These are phyloP conservation scores for Naumovozyma castellii DNA, from an alignment of 805 yeast species.

Conservation along the genomic window DNA sequence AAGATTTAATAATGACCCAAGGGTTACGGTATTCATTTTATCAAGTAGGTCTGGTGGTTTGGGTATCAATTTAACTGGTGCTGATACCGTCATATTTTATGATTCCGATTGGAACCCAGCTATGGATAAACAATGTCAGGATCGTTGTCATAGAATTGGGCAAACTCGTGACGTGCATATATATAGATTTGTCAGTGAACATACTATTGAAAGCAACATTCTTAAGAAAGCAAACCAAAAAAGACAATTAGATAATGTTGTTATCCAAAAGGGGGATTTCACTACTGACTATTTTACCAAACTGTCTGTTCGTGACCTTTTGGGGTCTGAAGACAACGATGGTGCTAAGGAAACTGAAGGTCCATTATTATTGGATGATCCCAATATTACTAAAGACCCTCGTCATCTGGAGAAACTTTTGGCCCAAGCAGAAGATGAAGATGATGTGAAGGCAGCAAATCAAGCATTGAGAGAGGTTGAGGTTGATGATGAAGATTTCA, in stretches of 20 bases:
- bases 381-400: constrained; percentile 28
- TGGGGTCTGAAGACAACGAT: constrained; percentile 42
- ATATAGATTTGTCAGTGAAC: constrained; percentile 90
- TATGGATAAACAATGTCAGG: constrained; percentile 98
- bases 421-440: constrained; percentile 93
- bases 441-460: constrained; percentile 80
- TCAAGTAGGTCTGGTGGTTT: constrained; percentile 97
- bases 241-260: constrained; percentile 85
- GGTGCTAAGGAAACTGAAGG: constrained; percentile 30
- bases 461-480: constrained; percentile 75
- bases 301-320: constrained; percentile 73
- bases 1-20: constrained; percentile 75
- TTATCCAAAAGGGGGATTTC: constrained; percentile 95
- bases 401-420: constrained; percentile 49
- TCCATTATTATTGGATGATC: constrained; percentile 25
- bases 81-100: constrained; percentile 95
- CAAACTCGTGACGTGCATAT: constrained; percentile 97
- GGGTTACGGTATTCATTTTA: constrained; percentile 81
- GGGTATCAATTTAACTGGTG: constrained; percentile 96
- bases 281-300: constrained; percentile 93
- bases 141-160: constrained; percentile 97
- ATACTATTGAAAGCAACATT: constrained; percentile 91
- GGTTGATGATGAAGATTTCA: constrained; percentile 79
- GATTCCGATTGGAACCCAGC: constrained; percentile 99
- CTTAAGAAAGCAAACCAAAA: constrained; percentile 90